A percentile compares a stretch with the other conserved stretches of the same genome.
phyloP scores from a whole-genome alignment of 2,329 filamentous ascomycete species.

The Ceratocystis variospora region DNA sequence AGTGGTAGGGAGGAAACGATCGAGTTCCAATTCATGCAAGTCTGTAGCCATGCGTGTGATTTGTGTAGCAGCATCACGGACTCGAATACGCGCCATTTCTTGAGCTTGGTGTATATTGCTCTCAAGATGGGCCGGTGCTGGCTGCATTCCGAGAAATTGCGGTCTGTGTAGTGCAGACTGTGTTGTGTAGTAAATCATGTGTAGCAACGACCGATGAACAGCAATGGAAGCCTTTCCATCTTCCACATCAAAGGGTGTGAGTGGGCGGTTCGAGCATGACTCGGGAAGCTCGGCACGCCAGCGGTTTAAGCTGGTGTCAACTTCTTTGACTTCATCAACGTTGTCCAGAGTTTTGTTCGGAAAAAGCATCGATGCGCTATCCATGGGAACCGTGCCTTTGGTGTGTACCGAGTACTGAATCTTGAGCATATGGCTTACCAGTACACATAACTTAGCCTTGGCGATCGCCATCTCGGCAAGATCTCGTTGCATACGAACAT shows the following conservation, averaged over 20 bases:
- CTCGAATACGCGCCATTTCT: conserved; percentile 67
- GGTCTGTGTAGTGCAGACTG: conserved; percentile 82
- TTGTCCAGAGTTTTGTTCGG: conserved; percentile 80
- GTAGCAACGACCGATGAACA: conserved; percentile 70
- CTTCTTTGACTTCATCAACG: conserved; percentile 61
- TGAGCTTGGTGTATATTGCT: conserved; percentile 17
- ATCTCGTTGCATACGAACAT: conserved; percentile 59
- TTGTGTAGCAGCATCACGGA: conserved; percentile 68
- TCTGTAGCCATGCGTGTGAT: conserved; percentile 75
- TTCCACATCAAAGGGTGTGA: conserved; percentile 41
- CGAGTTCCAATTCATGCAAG: conserved; percentile 57
- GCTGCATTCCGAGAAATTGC: conserved; percentile 70
- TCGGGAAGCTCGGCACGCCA: conserved; percentile 63
- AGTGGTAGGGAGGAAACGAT: conserved; percentile 71
- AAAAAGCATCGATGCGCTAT: conserved; percentile 76
- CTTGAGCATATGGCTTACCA: conserved; percentile 77
- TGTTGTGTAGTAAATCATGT: conserved; percentile 89
- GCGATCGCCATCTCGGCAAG: conserved; percentile 81
- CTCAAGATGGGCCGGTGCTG: conserved; percentile 14
- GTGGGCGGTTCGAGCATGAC: conserved; percentile 52
- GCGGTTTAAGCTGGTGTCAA: conserved; percentile 62
- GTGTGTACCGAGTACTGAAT: conserved; percentile 87
- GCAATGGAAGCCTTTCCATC: conserved; percentile 46
- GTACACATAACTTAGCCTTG: conserved; percentile 78
- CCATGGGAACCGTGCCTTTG: conserved; percentile 65